These are phyloP conservation scores for Penicillium roqueforti DNA, from an alignment of 495 filamentous ascomycete species.

Conservation along the genomic window DNA sequence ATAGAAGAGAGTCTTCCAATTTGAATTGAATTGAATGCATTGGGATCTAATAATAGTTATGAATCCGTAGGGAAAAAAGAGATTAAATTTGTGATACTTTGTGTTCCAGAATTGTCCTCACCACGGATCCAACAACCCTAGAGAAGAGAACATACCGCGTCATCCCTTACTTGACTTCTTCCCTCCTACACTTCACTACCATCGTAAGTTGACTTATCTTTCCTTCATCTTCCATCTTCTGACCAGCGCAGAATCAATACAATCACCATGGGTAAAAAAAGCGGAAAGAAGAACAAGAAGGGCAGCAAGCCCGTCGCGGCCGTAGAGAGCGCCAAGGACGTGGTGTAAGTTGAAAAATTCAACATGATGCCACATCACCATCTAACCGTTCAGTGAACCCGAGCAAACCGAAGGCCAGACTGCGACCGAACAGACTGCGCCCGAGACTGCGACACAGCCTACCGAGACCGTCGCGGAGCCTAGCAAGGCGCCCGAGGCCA, in stretches of 20 bases:
- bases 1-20: background rate
- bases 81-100: slow-evolving; percentile 1
- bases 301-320: slow-evolving; percentile 33
- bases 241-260: slow-evolving; percentile 12
- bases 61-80: background rate
- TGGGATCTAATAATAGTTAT: background rate
- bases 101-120: slow-evolving; percentile 5
- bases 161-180: slow-evolving; percentile 30
- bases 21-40: background rate
- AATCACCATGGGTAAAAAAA: slow-evolving; percentile 42
- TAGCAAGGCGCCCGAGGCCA: slow-evolving; percentile 17
- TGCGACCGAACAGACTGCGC: slow-evolving; percentile 15
- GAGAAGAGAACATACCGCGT: slow-evolving; percentile 22
- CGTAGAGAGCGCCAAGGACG: slow-evolving; percentile 26
- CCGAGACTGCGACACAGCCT: slow-evolving; percentile 19
- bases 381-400: slow-evolving; percentile 25
- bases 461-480: slow-evolving; percentile 21
- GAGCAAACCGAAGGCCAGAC: slow-evolving; percentile 31
- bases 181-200: slow-evolving; percentile 10
- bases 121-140: background rate
- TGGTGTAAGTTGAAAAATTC: slow-evolving; percentile 36
- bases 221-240: background rate
- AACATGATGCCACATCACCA: background rate
- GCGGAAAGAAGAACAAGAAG: slow-evolving; percentile 42
- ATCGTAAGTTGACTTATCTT: slow-evolving; percentile 5